Evolutionary conservation across 805 yeast species (phyloP).

Genomic region (Kregervanrija fluxuum): DNA sequence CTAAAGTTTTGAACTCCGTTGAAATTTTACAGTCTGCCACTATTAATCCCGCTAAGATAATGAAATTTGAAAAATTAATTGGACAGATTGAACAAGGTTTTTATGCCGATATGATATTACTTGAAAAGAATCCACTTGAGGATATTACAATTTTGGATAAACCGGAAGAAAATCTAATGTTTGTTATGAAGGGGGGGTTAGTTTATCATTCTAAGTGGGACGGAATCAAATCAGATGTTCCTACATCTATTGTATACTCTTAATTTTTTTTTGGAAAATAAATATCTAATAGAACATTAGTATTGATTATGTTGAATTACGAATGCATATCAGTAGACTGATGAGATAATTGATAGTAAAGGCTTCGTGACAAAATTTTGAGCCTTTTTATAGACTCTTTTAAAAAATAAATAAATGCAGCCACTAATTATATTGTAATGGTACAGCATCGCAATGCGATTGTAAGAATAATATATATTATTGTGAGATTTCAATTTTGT

Average conservation of each 20-base stretch:
- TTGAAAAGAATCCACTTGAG: slow-evolving; percentile 21
- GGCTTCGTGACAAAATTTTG: no score
- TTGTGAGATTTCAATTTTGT: no score
- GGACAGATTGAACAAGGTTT: slow-evolving; percentile 23
- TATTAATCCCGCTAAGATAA: slow-evolving; percentile 20
- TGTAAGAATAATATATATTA: no score
- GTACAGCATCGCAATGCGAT: no score
- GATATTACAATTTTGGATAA: slow-evolving; percentile 20
- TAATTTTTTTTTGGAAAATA: no score
- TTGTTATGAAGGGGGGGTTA: slow-evolving; percentile 22
- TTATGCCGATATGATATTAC: slow-evolving; percentile 21
- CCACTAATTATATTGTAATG: no score
- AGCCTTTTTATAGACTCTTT: no score
- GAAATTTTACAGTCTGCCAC: slow-evolving; percentile 24
- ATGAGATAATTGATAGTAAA: no score
- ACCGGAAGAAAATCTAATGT: slow-evolving; percentile 17
- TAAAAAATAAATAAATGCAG: no score
- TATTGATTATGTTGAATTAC: no score
- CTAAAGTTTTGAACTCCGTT: slow-evolving; percentile 17
- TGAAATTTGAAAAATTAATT: slow-evolving; percentile 12
- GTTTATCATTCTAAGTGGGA: slow-evolving; percentile 12
- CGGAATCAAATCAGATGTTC: slow-evolving; percentile 4
- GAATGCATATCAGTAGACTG: no score
- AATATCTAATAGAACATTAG: no score
- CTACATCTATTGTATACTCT: not conserved